Conservation (phyloP, 2,329 filamentous ascomycete genomes). For the Penicillium palitans region DNA sequence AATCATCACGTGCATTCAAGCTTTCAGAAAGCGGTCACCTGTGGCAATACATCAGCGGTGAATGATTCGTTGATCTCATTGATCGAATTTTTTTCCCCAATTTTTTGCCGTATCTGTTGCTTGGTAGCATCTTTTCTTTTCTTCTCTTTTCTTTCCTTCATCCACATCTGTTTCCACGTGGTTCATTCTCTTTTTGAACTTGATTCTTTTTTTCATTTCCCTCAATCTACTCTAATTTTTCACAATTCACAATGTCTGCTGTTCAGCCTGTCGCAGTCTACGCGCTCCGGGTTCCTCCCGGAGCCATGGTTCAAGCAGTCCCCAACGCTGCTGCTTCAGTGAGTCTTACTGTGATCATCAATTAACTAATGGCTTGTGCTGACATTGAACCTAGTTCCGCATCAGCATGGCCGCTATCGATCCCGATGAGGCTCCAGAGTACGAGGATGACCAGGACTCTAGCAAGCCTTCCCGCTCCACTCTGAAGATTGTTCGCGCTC, state of each 20-base stretch:
- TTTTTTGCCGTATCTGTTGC: slow-evolving; percentile 16
- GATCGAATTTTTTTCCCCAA: slow-evolving; percentile 15
- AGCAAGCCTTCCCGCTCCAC: slow-evolving; percentile 73
- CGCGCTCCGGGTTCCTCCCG: slow-evolving; percentile 85
- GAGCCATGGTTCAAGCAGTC: slow-evolving; percentile 75
- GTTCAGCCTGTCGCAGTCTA: slow-evolving; percentile 74
- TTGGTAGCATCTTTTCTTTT: slow-evolving; percentile 26
- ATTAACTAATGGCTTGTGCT: slow-evolving; percentile 3
- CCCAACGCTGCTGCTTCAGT: slow-evolving; percentile 81
- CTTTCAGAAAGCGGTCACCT: slow-evolving; percentile 18
- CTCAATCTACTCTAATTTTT: slow-evolving; percentile 6
- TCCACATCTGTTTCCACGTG: slow-evolving; percentile 24
- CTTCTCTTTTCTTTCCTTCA: slow-evolving; percentile 20
- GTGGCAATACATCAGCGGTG: slow-evolving; percentile 22
- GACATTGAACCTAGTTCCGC: slow-evolving; percentile 66
- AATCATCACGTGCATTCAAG: slow-evolving; percentile 13
- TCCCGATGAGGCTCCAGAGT: slow-evolving; percentile 72
- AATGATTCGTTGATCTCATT: slow-evolving; percentile 12
- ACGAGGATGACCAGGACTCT: slow-evolving; percentile 62
- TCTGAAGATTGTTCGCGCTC: slow-evolving; percentile 82
- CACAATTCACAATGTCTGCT: slow-evolving; percentile 46
- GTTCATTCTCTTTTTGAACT: slow-evolving; percentile 26
- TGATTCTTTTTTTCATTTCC: slow-evolving; percentile 16
- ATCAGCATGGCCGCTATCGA: slow-evolving; percentile 99
- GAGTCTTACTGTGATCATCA: slow-evolving; percentile 45